phyloP scores from a whole-genome alignment of 257 asterid genomes.

The Solanum lycopersicoides region DNA sequence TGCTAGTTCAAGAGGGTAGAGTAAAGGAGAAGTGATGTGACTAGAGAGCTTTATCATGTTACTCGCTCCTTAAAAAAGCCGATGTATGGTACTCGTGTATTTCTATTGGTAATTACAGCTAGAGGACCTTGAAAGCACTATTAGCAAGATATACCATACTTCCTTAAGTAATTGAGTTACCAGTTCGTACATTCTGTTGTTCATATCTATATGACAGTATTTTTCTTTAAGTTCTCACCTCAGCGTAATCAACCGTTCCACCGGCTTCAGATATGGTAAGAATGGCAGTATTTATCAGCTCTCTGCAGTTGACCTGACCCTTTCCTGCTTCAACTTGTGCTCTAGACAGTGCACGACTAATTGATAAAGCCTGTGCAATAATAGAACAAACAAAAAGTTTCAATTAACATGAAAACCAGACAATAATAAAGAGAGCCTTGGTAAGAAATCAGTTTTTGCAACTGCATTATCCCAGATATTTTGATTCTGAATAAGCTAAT shows the following conservation, averaged over 20 bases:
- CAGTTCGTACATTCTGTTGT: too few species aligned
- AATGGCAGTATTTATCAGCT: conserved; percentile 38
- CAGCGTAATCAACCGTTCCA: conserved; percentile 82
- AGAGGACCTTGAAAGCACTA: background rate
- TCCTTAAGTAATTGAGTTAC: background rate
- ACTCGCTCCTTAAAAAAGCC: background rate
- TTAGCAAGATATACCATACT: background rate
- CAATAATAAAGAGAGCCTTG: background rate
- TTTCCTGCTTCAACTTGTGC: conserved; percentile 54
- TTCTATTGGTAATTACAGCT: background rate
- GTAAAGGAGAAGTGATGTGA: background rate
- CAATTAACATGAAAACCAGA: background rate
- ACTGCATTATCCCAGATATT: background rate
- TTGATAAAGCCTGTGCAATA: conserved; percentile 60
- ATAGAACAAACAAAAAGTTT: background rate
- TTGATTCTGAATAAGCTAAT: background rate
- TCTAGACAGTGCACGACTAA: conserved; percentile 41
- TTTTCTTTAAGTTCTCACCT: conserved; percentile 31
- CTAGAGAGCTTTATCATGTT: background rate
- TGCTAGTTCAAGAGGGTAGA: background rate
- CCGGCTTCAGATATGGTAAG: conserved; percentile 48
- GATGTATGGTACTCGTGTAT: background rate
- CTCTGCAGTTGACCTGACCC: conserved; percentile 44
- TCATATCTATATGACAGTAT: background rate
- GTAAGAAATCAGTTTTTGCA: background rate